Conservation (phyloP, 2,329 filamentous ascomycete genomes). For the Madurella mycetomatis region DNA sequence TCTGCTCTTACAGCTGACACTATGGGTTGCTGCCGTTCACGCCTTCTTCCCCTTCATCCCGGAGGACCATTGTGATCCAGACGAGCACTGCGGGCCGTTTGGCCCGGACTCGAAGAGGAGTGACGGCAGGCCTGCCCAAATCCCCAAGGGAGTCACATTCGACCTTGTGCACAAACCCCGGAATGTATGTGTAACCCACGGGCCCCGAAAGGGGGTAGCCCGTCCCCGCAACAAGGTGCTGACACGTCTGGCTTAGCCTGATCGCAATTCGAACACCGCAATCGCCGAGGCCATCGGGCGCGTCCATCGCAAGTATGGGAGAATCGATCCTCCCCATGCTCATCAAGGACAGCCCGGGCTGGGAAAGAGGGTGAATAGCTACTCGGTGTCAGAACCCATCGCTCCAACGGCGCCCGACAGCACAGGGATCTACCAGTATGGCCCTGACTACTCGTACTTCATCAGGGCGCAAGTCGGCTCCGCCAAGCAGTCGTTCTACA, state of each 20-base stretch:
- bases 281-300: slow-evolving; percentile 37
- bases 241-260: slow-evolving; percentile 28
- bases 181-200: slow-evolving; percentile 30
- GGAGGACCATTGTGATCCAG: slow-evolving; percentile 18
- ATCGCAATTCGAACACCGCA: slow-evolving; percentile 33
- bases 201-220: background rate
- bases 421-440: slow-evolving; percentile 58
- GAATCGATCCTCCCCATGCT: slow-evolving; percentile 20
- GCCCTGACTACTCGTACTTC: slow-evolving; percentile 64
- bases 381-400: slow-evolving; percentile 43
- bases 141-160: slow-evolving; percentile 33
- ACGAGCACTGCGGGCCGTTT: slow-evolving; percentile 11
- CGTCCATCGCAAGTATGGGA: slow-evolving; percentile 39
- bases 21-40: slow-evolving; percentile 42
- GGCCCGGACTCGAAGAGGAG: slow-evolving; percentile 8
- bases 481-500: slow-evolving; percentile 48
- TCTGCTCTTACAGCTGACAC: slow-evolving; percentile 42
- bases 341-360: slow-evolving; percentile 21
- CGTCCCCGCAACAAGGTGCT: slow-evolving; percentile 4
- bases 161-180: slow-evolving; percentile 37
- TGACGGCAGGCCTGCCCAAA: slow-evolving; percentile 4
- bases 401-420: slow-evolving; percentile 44
- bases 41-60: slow-evolving; percentile 48
- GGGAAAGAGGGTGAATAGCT: slow-evolving; percentile 42
- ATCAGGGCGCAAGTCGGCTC: slow-evolving; percentile 55